A percentile compares a stretch with the other conserved stretches of the same genome.
These are phyloP conservation scores for Globisporangium echinulatum DNA, from an alignment of 352 stramenopile species.

Conservation along the genomic window DNA sequence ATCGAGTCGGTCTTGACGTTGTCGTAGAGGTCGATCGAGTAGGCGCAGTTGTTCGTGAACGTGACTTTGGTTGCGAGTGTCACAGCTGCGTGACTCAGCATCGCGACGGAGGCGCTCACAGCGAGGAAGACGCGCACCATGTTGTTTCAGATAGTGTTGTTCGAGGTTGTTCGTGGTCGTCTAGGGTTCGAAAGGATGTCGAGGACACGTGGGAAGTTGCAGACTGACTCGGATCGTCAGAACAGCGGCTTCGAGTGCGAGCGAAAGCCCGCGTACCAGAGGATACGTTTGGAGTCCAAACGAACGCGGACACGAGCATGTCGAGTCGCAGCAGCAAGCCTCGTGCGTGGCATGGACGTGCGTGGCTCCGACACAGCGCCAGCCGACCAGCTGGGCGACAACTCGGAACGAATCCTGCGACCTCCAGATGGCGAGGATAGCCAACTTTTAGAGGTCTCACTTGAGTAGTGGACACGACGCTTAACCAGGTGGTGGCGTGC, in stretches of 20 bases:
- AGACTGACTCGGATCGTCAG: slow-evolving; percentile 1
- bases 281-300: background rate
- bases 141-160: background rate
- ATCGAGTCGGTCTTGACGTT: slow-evolving; percentile 38
- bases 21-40: slow-evolving; percentile 50
- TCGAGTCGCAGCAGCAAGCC: too few species aligned
- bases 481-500: too few species aligned
- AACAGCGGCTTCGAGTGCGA: too few species aligned
- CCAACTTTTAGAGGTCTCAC: too few species aligned
- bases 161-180: background rate
- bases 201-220: slow-evolving; percentile 9
- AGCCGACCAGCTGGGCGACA: too few species aligned
- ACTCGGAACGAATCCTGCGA: too few species aligned
- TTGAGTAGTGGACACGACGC: too few species aligned
- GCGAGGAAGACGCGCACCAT: slow-evolving; percentile 47
- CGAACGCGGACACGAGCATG: too few species aligned
- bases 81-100: slow-evolving; percentile 22
- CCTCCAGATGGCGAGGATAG: too few species aligned
- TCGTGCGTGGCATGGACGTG: too few species aligned
- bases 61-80: slow-evolving; percentile 31
- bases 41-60: slow-evolving; percentile 47
- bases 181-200: background rate
- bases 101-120: slow-evolving; percentile 20
- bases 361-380: too few species aligned
- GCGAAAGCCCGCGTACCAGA: background rate